Base-by-base conservation (phyloP, 106 monocot genomes). In the Dendrobium catenatum region DNA sequence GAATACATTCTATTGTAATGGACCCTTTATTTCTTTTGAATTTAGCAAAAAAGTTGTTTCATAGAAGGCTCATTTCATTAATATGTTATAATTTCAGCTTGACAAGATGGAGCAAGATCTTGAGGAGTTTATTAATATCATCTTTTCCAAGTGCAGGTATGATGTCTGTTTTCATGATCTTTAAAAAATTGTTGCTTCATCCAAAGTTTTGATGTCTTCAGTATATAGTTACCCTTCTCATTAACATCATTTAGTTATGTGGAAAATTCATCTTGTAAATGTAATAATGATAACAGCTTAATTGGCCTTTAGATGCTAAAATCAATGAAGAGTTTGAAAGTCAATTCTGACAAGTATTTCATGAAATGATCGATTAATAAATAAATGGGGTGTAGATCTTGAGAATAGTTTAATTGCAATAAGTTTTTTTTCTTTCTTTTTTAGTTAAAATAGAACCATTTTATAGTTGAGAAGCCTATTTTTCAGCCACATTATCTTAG, bases 111-210 rank as follows among this genome's bases (percentile, higher is more conserved):
- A 83, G 48, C 67, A 83, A 58, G 79, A 79, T 70, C 80, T 87
- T 26, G 85, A 90, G 27, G 87, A 83, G 40, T 83, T 55, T 51
- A 31, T 87, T 31, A 83, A 87, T 78, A 27, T 73, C 54, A 75
- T 86, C 26, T 73, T 84, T 61, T 89, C 89, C 7, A 81, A 76
- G 64, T 84, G 82, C 84, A 89, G 89, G 89, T 89, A 79, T n/a
- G 51, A 3, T 22, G 43, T 31, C 44, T 26, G 20, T 42, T 42
- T 76, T 48, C 76, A 9, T 48, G 46, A 75, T 76, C 76, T 48
- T 11, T 49, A 24, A 48, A 51, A 76, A 76, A 51, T 76, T 49
- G 18, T 18, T 75, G 49, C 2, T 76, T 49, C 15, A 70, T 16
- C 6, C 9, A 10, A 15, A 24, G 70, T 16, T 4, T 16, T 37